These are phyloP conservation scores for Phaffomyces opuntiae DNA, from an alignment of 805 yeast genomes.

Conservation along the genomic window DNA sequence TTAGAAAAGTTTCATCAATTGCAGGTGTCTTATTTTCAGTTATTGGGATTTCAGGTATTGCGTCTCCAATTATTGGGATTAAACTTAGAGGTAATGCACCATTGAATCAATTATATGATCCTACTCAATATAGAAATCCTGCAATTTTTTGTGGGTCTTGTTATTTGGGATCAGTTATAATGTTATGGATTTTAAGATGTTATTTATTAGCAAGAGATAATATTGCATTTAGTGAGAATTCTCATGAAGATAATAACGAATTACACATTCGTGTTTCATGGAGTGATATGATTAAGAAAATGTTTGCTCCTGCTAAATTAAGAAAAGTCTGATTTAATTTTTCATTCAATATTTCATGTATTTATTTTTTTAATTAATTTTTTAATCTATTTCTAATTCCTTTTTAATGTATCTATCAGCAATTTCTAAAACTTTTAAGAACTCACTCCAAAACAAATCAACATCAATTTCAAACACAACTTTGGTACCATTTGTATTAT, in stretches of 20 bases:
- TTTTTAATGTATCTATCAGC: constrained; percentile 23
- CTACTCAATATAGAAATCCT: constrained; percentile 44
- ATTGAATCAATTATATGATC: constrained; percentile 19
- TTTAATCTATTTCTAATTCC: background rate
- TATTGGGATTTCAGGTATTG: constrained; percentile 5
- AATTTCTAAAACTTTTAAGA: constrained; percentile 30
- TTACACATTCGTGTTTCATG: constrained; percentile 13
- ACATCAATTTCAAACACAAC: constrained; percentile 36
- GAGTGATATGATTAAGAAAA: background rate
- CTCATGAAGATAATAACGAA: constrained; percentile 21
- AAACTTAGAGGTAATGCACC: constrained; percentile 32
- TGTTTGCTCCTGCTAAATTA: constrained; percentile 1
- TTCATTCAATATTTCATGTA: background rate
- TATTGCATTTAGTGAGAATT: constrained; percentile 18
- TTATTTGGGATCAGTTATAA: constrained; percentile 39
- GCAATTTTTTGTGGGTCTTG: constrained; percentile 52
- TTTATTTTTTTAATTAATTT: no score
- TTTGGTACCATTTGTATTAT: constrained; percentile 27
- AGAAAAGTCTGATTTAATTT: constrained; percentile 4
- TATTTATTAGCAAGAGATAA: constrained; percentile 46
- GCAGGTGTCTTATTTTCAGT: constrained; percentile 35
- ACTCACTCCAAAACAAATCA: constrained; percentile 38
- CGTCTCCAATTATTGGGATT: constrained; percentile 52
- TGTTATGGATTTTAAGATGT: constrained; percentile 42
- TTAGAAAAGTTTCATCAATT: constrained; percentile 42